Evolutionary conservation across 2,329 filamentous ascomycete genomes (phyloP).

Genomic region (Hypomyces rosellus): DNA sequence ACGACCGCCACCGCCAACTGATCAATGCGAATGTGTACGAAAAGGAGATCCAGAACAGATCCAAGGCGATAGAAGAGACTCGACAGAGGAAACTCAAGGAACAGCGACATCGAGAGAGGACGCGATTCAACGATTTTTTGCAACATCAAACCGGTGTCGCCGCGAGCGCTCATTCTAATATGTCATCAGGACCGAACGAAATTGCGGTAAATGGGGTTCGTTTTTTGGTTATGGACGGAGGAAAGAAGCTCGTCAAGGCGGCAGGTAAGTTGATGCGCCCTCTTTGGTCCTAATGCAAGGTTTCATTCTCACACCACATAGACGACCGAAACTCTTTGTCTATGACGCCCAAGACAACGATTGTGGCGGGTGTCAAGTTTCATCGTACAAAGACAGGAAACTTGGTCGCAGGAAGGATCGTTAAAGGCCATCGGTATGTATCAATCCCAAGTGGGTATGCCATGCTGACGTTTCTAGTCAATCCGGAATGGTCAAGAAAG

Average conservation of each 20-base stretch:
- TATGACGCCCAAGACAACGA: slow-evolving; percentile 66
- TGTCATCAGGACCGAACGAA: slow-evolving; percentile 45
- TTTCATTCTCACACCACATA: slow-evolving; percentile 21
- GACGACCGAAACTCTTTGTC: slow-evolving; percentile 55
- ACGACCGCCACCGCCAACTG: slow-evolving; percentile 71
- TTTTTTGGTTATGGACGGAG: slow-evolving; percentile 67
- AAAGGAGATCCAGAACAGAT: slow-evolving; percentile 61
- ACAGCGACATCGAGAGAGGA: slow-evolving; percentile 52
- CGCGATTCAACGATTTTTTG: slow-evolving; percentile 41
- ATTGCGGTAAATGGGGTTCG: slow-evolving; percentile 64
- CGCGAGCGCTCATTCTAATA: slow-evolving; percentile 17
- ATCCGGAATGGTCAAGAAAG: slow-evolving; percentile 56
- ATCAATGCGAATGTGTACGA: slow-evolving; percentile 77
- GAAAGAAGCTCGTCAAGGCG: slow-evolving; percentile 73
- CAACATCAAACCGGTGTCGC: slow-evolving; percentile 20
- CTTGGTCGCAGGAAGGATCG: slow-evolving; percentile 68
- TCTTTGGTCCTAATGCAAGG: background rate
- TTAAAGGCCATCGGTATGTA: slow-evolving; percentile 70
- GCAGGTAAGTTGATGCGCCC: slow-evolving; percentile 46
- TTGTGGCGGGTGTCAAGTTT: slow-evolving; percentile 73
- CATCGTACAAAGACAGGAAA: slow-evolving; percentile 84
- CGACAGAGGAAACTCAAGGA: slow-evolving; percentile 49
- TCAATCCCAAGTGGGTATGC: slow-evolving; percentile 15
- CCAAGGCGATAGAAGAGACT: slow-evolving; percentile 66
- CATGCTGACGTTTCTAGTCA: slow-evolving; percentile 40